Conservation (phyloP, 2,329 filamentous ascomycete genomes). For the Beauveria rudraprayagi region DNA sequence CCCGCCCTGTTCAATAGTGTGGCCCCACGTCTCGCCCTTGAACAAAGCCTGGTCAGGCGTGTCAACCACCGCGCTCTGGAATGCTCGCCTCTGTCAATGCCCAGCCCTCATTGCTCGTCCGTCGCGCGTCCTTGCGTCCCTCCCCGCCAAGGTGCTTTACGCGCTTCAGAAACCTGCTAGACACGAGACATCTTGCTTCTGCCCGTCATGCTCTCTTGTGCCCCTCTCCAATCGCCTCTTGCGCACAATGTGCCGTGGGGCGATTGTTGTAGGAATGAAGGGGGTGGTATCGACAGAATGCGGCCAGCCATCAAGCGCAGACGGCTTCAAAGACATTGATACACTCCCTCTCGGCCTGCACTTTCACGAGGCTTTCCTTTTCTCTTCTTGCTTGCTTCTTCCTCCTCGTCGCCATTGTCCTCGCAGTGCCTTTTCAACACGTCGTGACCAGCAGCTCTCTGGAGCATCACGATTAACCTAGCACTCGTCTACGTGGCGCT, state of each 20-base stretch:
- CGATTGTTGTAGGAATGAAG: constrained; percentile 29
- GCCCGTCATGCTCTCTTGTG: constrained; percentile 18
- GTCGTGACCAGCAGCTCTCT: constrained; percentile 8
- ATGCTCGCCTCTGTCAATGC: constrained; percentile 15
- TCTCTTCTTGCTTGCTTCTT: constrained; percentile 12
- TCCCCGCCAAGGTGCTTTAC: constrained; percentile 1
- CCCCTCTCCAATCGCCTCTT: background rate
- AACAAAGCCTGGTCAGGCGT: constrained; percentile 5
- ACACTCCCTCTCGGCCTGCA: constrained; percentile 14
- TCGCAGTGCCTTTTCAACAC: constrained; percentile 13
- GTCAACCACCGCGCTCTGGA: constrained; percentile 19
- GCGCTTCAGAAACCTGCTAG: background rate
- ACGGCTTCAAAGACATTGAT: constrained; percentile 14
- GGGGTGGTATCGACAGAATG: constrained; percentile 22
- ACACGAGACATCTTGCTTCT: constrained; percentile 27
- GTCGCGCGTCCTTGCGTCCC: background rate
- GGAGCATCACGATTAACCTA: constrained; percentile 15
- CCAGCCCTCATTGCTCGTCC: constrained; percentile 8
- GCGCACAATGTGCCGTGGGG: constrained; percentile 8
- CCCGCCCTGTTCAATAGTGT: constrained; percentile 8
- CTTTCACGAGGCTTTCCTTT: constrained; percentile 8
- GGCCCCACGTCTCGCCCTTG: constrained; percentile 18
- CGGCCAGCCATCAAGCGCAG: constrained; percentile 23
- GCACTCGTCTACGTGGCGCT: constrained; percentile 13
- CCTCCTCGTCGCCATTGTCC: constrained; percentile 12